phyloP scores from a whole-genome alignment of 257 asterid species.

The Capsicum pubescens region DNA sequence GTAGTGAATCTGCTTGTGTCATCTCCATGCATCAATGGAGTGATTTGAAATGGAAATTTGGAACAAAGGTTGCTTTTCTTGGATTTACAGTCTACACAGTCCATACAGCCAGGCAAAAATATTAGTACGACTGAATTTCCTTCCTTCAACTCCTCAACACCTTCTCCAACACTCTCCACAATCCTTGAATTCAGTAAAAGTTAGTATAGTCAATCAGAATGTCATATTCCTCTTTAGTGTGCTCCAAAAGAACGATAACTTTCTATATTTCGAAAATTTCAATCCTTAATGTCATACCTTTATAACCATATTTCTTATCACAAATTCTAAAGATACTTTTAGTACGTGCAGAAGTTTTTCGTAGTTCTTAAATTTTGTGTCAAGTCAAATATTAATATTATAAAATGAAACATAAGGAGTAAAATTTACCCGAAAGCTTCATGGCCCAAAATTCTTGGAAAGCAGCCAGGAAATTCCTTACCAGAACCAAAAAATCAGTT shows the following conservation, averaged over 20 bases:
- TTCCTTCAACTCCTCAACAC: slow-evolving; percentile 52
- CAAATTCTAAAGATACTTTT: background rate
- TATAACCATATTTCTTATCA: background rate
- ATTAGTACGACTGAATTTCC: slow-evolving; percentile 82
- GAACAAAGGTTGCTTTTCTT: slow-evolving; percentile 83
- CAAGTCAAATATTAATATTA: background rate
- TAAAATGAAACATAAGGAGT: background rate
- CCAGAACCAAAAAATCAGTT: background rate
- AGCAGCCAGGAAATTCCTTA: slow-evolving; percentile 62
- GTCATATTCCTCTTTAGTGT: background rate
- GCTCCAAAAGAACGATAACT: too few relatives aligned
- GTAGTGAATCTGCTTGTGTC: slow-evolving; percentile 81
- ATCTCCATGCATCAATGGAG: slow-evolving; percentile 67
- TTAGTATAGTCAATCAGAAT: background rate
- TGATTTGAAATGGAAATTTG: slow-evolving; percentile 54
- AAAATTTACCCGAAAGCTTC: slow-evolving; percentile 75
- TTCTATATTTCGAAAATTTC: too few relatives aligned
- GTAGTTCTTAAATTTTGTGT: background rate
- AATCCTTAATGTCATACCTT: too few relatives aligned
- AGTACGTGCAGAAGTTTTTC: background rate
- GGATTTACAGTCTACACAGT: slow-evolving; percentile 78
- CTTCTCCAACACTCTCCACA: slow-evolving; percentile 85
- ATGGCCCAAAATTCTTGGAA: slow-evolving; percentile 82
- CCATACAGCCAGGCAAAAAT: slow-evolving; percentile 72
- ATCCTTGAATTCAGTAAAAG: slow-evolving; percentile 45